Base-by-base conservation (phyloP, 2,329 filamentous ascomycete genomes). In the Leptosphaerulina australis region DNA sequence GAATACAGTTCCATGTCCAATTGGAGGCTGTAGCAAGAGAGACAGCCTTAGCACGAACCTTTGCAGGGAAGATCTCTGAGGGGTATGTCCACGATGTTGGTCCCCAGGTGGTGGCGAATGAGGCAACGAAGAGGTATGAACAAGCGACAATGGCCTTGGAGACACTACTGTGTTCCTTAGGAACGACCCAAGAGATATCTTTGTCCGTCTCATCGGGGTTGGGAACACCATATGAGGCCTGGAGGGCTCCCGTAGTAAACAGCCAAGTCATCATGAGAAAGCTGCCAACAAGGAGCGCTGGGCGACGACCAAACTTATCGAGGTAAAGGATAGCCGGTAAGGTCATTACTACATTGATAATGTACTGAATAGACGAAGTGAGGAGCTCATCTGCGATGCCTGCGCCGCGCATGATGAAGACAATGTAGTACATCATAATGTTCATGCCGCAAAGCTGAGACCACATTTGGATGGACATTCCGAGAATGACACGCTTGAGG, bases 351-450 rank as follows among this genome's bases (percentile, higher is more conserved):
- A 86, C 82, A 60, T 86, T 86, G 69, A 87, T 84, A 49, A 86
- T 77, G 60, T 86, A 86, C 62, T 86, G 82, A 17, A 87, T 83
- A 0, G 81, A 81, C 0, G 83, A 80, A 1, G 83, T 83, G n/a
- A 83, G 72, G 6, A 86, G 76, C 3, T 81, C 79, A 12, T 81
- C 78, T 1, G 75, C 78, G 40, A 86, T 81, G 24, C 81, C 77
- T 3, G 83, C 81, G 5, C 79, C 77, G 50, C 82, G 75, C 80
- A 85, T 83, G 54, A 85, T 81, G 63, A 83, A 85, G 3, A 84
- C 79, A 30, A 84, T 81, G 55, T 84, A 83, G 47, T 64, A 61
- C 77, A 67, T 72, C 79, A 85, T 81, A 29, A 83, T 79, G 60
- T 84, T 84, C 76, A 84, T 84, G 8, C 82, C 83, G 17, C 77